Percentiles rank a stretch among this genome's conserved stretches.
phyloP scores from a whole-genome alignment of 768 basidiomycete genomes.

The Peribolospora kevripleyi region DNA sequence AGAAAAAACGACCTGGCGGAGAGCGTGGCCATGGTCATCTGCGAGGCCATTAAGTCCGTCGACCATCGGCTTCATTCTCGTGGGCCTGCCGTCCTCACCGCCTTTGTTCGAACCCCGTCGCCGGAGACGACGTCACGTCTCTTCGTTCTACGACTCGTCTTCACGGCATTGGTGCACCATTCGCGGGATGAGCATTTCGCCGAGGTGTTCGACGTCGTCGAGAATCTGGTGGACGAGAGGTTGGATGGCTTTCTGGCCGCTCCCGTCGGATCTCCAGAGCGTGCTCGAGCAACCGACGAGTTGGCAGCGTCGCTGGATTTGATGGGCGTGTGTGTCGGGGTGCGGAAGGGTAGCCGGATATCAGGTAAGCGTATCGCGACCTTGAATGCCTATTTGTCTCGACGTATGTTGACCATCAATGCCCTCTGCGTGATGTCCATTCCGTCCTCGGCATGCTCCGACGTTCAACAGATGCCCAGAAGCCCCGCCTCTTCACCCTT shows the following conservation, averaged over 20 bases:
- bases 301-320: slow-evolving; percentile 2
- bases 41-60: slow-evolving; percentile 6
- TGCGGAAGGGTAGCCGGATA: slow-evolving; percentile 2
- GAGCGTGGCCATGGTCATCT: slow-evolving; percentile 5
- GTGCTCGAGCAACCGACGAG: slow-evolving; percentile 3
- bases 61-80: slow-evolving; percentile 12
- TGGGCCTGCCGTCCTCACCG: slow-evolving; percentile 8
- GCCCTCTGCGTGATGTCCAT: not conserved
- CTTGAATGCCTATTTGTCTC: not conserved
- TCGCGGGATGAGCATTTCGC: slow-evolving; percentile 6
- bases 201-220: slow-evolving; percentile 8
- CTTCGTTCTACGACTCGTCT: slow-evolving; percentile 6
- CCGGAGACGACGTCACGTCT: not conserved
- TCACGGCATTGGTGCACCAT: slow-evolving; percentile 9
- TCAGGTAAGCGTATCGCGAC: slow-evolving; percentile 4
- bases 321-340: slow-evolving; percentile 1
- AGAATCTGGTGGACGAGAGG: slow-evolving; percentile 6
- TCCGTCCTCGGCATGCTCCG: not conserved
- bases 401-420: not conserved
- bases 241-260: not conserved
- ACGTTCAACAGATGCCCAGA: too few species aligned
- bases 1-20: slow-evolving; percentile 10
- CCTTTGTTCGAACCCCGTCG: slow-evolving; percentile 7
- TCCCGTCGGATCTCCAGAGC: not conserved
- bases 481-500: too few species aligned